These are phyloP conservation scores for Phaeodactylum tricornutum DNA, from an alignment of 108 stramenopile genomes.

Conservation along the genomic window DNA sequence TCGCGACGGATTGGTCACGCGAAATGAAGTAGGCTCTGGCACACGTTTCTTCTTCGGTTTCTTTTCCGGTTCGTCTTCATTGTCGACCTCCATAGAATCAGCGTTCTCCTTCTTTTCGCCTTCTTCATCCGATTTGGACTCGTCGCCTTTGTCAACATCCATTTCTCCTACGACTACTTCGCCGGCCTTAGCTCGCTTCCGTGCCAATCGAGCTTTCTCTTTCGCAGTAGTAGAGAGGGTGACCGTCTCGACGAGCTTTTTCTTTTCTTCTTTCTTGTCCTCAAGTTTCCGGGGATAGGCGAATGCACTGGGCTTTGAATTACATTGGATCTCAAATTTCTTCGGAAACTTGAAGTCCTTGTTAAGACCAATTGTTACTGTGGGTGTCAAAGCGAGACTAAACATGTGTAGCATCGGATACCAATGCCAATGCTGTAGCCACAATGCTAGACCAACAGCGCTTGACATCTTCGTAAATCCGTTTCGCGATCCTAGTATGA, in stretches of 20 bases:
- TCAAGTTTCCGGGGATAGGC: slow-evolving; percentile 94
- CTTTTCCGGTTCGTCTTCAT: slow-evolving; percentile 45
- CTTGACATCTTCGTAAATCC: slow-evolving; percentile 95
- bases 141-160: slow-evolving; percentile 69
- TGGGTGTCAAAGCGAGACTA: slow-evolving; percentile 91
- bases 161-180: slow-evolving; percentile 31
- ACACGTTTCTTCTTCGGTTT: slow-evolving; percentile 79
- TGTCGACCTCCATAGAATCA: slow-evolving; percentile 56
- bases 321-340: slow-evolving; percentile 85
- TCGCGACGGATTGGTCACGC: slow-evolving; percentile 68
- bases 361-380: slow-evolving; percentile 92
- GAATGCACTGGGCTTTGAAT: slow-evolving; percentile 84
- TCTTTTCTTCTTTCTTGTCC: slow-evolving; percentile 98
- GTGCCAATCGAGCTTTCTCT: slow-evolving; percentile 87
- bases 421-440: slow-evolving; percentile 99
- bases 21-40: slow-evolving; percentile 71
- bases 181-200: slow-evolving; percentile 76
- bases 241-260: slow-evolving; percentile 95
- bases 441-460: slow-evolving; percentile 90
- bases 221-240: slow-evolving; percentile 96
- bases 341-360: slow-evolving; percentile 93
- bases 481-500: slow-evolving; percentile 78
- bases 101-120: slow-evolving; percentile 33
- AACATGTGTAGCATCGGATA: slow-evolving; percentile 98
- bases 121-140: slow-evolving; percentile 17